A percentile compares a stretch with the other conserved stretches of the same genome.
phyloP scores from a whole-genome alignment of 2,329 filamentous ascomycete species.

The Fonsecaea erecta region DNA sequence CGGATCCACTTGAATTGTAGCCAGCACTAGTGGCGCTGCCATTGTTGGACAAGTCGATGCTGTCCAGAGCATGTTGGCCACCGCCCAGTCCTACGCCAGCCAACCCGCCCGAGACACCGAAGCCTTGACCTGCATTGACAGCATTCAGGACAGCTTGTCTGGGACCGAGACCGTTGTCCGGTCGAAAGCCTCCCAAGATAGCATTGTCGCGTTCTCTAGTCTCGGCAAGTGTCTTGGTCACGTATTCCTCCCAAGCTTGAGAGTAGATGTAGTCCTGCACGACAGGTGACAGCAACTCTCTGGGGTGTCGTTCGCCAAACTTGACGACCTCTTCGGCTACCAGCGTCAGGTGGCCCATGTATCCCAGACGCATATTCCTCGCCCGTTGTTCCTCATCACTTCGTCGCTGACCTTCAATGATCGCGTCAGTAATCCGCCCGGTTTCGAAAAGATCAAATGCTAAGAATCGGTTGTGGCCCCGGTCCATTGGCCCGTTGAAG shows the following conservation, averaged over 20 bases:
- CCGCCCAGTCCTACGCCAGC: conserved; percentile 82
- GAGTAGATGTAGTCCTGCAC: conserved; percentile 89
- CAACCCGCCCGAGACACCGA: conserved; percentile 67
- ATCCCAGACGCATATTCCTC: conserved; percentile 88
- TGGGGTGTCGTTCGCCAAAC: conserved; percentile 91
- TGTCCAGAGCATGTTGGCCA: conserved; percentile 57
- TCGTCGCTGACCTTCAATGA: conserved; percentile 84
- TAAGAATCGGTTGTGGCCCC: conserved; percentile 86
- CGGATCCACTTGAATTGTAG: conserved; percentile 73
- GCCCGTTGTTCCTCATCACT: conserved; percentile 84
- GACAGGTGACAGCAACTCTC: conserved; percentile 79
- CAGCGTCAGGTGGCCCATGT: conserved; percentile 96
- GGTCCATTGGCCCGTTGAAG: conserved; percentile 97
- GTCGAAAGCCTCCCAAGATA: conserved; percentile 92
- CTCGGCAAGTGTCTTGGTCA: conserved; percentile 89
- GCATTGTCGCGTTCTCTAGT: conserved; percentile 96
- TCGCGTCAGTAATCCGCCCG: conserved; percentile 85
- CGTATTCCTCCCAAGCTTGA: conserved; percentile 90
- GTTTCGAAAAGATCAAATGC: conserved; percentile 92
- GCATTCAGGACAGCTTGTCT: conserved; percentile 69
- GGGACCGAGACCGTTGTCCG: conserved; percentile 84
- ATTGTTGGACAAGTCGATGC: conserved; percentile 70
- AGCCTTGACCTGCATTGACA: conserved; percentile 61
- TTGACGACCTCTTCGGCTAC: conserved; percentile 99
- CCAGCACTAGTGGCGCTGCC: conserved; percentile 70